Evolutionary conservation across 2,329 filamentous ascomycete genomes (phyloP).

Genomic region (Hypoxylon sp.): DNA sequence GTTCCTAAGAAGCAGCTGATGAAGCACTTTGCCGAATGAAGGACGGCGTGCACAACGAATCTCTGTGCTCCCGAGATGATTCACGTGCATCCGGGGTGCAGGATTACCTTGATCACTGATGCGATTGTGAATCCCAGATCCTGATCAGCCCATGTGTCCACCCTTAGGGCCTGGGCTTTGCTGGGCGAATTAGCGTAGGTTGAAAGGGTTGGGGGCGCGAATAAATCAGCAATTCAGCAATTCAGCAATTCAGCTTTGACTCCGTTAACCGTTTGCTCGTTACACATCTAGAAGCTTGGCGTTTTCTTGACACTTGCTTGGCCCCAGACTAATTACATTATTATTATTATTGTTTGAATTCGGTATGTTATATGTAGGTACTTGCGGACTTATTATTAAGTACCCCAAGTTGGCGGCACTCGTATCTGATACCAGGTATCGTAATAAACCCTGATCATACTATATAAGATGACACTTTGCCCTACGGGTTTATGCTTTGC

Average conservation of each 20-base stretch:
- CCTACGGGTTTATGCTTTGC: background rate
- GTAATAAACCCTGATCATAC: conserved; percentile 7
- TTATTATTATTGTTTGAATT: conserved; percentile 19
- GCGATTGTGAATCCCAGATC: conserved; percentile 39
- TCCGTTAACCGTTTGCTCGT: conserved; percentile 29
- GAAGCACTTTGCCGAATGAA: conserved; percentile 35
- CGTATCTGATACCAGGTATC: conserved; percentile 13
- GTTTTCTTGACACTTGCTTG: conserved; percentile 42
- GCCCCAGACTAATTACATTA: conserved; percentile 22
- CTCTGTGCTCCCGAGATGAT: conserved; percentile 34
- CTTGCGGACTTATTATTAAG: conserved; percentile 20
- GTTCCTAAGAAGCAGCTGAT: conserved; percentile 16
- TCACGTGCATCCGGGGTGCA: conserved; percentile 44
- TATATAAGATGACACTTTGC: conserved; percentile 17
- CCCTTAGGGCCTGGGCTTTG: conserved; percentile 30
- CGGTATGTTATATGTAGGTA: too few relatives aligned
- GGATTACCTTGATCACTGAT: conserved; percentile 28
- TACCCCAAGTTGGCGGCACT: conserved; percentile 22
- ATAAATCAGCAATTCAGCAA: conserved; percentile 14
- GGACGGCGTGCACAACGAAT: conserved; percentile 26
- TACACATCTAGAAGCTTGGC: conserved; percentile 38
- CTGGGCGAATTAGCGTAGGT: conserved; percentile 29
- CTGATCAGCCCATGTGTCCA: conserved; percentile 41
- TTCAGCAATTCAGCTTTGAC: conserved; percentile 8
- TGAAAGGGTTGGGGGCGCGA: conserved; percentile 7